Base-by-base conservation (phyloP, 805 yeast genomes). In the Candida taoyuanica region DNA sequence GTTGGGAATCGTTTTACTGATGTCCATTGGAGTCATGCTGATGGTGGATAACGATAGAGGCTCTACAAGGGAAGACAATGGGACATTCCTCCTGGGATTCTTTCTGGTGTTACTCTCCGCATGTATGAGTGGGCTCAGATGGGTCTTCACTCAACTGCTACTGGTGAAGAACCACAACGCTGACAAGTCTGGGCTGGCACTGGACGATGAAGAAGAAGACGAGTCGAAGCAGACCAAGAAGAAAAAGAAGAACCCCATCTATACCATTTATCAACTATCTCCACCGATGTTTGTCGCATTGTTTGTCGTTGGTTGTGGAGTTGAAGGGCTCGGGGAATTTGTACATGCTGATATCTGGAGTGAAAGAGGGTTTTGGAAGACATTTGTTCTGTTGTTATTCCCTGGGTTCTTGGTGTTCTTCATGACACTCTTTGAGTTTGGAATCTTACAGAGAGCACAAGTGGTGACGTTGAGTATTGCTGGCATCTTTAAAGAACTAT, bases 111-210 rank as follows among this genome's bases (percentile, higher is more conserved):
- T 93, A 20, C 63, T 74, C 2, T 89, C 96, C 4, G 77, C 95
- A 2, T 72, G 83, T 56, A 73, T 87, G 64, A 81, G 93, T 13
- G 98, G 98, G 0, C 65, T 93, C 36, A 73, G 98, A 46, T 93
- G 98, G 98, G 91, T 95, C 1, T 74, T 89, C 44, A 88, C 98
- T 1, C 98, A 93, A 56, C 59, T 93, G 17, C 69, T 91, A 25
- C 64, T 93, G 34, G 81, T 74, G 48, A 70, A 66, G 31, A 78
- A 78, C 47, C 68, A 76, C 80, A 28, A 39, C 12, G 37, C 35
- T 11, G 38, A 37, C 15, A 26, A 39, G 18, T 14, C 18, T 36
- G 33, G 40, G 26, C 17, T 21, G n/a, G 31, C 24, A 3, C 8
- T 16, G 14, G 30, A 17, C 12, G 23, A 16, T 6, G 30, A 28